Evolutionary conservation across 495 filamentous ascomycete species (phyloP), one percentile per base, ranked within the genome.

Genomic region (Parachaetomium inaequale): DNA sequence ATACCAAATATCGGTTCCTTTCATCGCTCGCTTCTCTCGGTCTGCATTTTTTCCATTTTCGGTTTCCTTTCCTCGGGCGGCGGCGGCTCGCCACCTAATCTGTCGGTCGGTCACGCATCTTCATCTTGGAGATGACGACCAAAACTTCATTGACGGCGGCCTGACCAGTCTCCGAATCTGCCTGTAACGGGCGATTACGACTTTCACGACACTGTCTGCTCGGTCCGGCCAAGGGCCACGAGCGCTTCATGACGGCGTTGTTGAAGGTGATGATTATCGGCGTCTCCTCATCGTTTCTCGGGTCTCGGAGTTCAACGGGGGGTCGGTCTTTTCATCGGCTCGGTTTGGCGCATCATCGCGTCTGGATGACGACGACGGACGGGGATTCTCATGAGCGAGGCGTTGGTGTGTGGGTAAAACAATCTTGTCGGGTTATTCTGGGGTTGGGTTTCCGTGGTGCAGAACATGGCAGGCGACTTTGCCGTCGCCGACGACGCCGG

Each of bases 1-100:
- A 47, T 62, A 62, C 21, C 19, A 40, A 62, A 7, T 51, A 62
- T 62, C 28, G 7, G 50, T 62, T 47, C 42, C 43, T 59, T 58
- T 25, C 28, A 58, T 58, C 55, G 11, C 28, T 52, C 49, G 31
- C 7, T 31, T 29, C n/a, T n/a, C 47, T 25, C n/a, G n/a, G 38
- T 36, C 34, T 34, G 52, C 29, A 29, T 38, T 36, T 36, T 32
- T 55, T 55, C n/a, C 3, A 0, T 12, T 47, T 47, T 55, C 50
- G 26, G 15, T 25, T 55, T 47, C 15, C 28, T 42, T 25, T 14
- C 28, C 0, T 49, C 29, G 40, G 28, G 19, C 11, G 42, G 43
- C n/a, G 25, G 3, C 0, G 21, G 11, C 25, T 12, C 25, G 19
- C 23, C 14, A 10, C 23, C n/a, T 3, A 29, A 5, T 32, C 8